Evolutionary conservation across 805 yeast genomes (phyloP).

Genomic region (Zygoascus biomembranicola): DNA sequence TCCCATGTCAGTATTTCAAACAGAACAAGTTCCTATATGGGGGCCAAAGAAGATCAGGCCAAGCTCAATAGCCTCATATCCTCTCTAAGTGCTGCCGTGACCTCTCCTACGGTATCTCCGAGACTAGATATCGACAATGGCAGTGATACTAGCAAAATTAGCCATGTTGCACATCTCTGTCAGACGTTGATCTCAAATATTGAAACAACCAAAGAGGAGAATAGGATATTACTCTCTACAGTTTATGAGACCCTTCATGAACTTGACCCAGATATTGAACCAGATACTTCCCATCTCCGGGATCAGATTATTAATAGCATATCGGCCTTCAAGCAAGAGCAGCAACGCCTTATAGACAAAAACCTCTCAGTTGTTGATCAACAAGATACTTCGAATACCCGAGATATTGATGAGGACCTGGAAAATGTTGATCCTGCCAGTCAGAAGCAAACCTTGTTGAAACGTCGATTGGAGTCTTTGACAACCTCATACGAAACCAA

Average conservation of each 20-base stretch:
- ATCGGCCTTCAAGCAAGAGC: not conserved
- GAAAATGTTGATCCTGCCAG: not conserved
- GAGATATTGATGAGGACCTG: not conserved
- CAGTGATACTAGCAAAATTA: not conserved
- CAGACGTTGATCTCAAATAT: slow-evolving; percentile 3
- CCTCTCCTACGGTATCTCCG: not conserved
- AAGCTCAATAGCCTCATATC: slow-evolving; percentile 2
- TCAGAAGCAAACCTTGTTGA: slow-evolving; percentile 11
- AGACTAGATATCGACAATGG: not conserved
- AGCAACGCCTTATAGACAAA: not conserved
- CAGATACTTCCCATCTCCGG: slow-evolving; percentile 1
- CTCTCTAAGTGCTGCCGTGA: not conserved
- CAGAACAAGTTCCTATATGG: not conserved
- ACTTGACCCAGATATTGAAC: slow-evolving; percentile 4
- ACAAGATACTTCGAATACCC: not conserved
- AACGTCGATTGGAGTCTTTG: slow-evolving; percentile 14
- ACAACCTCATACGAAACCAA: slow-evolving; percentile 16
- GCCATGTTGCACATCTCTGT: slow-evolving; percentile 1
- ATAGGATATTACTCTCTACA: not conserved
- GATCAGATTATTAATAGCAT: slow-evolving; percentile 2
- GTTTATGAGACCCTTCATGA: slow-evolving; percentile 6
- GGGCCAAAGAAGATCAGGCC: not conserved
- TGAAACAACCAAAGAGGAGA: slow-evolving; percentile 2
- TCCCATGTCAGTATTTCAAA: not conserved
- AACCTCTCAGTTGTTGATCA: not conserved